These are phyloP conservation scores for Strigomonas culicis DNA, from an alignment of 208 protist species.

Conservation along the genomic window DNA sequence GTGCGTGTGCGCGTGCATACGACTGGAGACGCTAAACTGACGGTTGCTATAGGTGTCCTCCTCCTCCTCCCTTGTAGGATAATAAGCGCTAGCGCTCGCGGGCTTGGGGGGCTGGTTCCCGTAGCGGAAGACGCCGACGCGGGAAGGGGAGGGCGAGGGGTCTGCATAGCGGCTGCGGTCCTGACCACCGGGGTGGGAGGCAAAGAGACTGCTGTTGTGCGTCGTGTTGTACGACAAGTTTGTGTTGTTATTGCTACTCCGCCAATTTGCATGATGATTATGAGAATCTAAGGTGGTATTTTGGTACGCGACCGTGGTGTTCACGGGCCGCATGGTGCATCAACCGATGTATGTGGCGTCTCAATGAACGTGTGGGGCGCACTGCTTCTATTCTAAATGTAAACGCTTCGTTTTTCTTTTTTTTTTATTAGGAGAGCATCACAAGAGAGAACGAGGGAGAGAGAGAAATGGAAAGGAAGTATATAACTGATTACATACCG, in stretches of 20 bases:
- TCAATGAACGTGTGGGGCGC: too few species aligned
- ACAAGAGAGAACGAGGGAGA: constrained; percentile 4
- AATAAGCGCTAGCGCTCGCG: too few species aligned
- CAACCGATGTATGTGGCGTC: too few species aligned
- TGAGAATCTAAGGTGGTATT: constrained; percentile 2
- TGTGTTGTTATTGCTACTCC: constrained; percentile 21
- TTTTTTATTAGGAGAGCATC: neutral
- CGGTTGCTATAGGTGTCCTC: too few species aligned
- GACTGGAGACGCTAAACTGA: too few species aligned
- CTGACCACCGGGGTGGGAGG: neutral
- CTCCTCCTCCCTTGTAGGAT: too few species aligned
- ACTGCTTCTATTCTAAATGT: neutral
- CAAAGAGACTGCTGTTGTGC: constrained; percentile 9
- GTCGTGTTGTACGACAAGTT: constrained; percentile 24
- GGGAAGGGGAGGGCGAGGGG: too few species aligned
- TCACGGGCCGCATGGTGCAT: neutral
- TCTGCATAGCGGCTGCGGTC: too few species aligned
- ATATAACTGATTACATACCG: neutral
- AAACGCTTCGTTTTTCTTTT: neutral
- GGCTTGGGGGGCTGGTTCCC: too few species aligned
- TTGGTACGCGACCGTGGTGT: constrained; percentile 1
- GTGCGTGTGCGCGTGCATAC: too few species aligned
- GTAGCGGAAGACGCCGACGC: too few species aligned
- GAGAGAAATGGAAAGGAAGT: constrained; percentile 3
- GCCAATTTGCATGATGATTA: neutral